phyloP scores from a whole-genome alignment of 352 stramenopile genomes.

The Globisporangium parvum region DNA sequence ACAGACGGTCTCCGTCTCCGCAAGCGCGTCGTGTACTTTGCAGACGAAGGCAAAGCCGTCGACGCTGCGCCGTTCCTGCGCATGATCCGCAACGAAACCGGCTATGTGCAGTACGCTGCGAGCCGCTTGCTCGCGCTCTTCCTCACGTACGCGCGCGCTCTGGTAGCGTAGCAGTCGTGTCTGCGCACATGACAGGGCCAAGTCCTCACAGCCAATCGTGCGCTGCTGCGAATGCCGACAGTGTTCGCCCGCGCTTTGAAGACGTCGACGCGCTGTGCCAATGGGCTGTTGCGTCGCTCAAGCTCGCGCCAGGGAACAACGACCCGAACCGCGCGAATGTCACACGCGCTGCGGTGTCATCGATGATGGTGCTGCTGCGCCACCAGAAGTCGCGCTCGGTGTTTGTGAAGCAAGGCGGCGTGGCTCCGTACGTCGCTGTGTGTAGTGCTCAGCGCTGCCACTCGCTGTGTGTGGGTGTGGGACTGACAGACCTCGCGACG shows the following conservation, averaged over 20 bases:
- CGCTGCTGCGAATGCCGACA: conserved; percentile 8
- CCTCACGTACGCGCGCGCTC: conserved; percentile 42
- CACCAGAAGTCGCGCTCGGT: conserved; percentile 83
- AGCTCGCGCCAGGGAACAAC: conserved; percentile 49
- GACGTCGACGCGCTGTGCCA: conserved; percentile 75
- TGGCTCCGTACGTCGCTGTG: conserved; percentile 67
- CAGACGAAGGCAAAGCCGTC: conserved; percentile 62
- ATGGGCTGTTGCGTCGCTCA: conserved; percentile 71
- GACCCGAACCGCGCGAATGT: conserved; percentile 69
- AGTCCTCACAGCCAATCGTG: not conserved
- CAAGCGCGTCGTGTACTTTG: conserved; percentile 76
- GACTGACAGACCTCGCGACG: conserved; percentile 1
- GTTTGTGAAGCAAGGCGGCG: conserved; percentile 88
- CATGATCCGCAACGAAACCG: conserved; percentile 80
- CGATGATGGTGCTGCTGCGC: conserved; percentile 90
- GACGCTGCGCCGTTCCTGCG: conserved; percentile 77
- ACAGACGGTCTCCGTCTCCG: conserved; percentile 67
- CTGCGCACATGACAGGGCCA: not conserved
- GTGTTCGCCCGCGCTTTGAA: conserved; percentile 70
- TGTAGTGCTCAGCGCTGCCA: not conserved
- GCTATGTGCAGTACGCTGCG: conserved; percentile 81
- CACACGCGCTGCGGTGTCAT: conserved; percentile 83
- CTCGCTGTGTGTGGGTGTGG: not conserved
- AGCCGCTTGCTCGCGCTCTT: conserved; percentile 79
- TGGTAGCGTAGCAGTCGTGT: not conserved